These are phyloP conservation scores for Periconia sp. DNA, from an alignment of 2,329 filamentous ascomycete genomes.

Conservation along the genomic window DNA sequence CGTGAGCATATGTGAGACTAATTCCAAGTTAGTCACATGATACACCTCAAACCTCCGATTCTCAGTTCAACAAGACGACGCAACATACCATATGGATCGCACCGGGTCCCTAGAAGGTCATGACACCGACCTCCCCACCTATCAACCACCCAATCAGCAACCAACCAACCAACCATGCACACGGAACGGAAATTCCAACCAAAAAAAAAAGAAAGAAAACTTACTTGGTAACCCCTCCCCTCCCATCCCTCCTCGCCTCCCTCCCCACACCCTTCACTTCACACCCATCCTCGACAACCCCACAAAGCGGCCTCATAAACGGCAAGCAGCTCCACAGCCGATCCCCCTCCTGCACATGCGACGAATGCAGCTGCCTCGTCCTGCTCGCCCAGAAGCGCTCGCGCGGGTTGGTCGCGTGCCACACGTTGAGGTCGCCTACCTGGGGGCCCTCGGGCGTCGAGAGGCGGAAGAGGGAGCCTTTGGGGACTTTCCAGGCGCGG, in stretches of 20 bases:
- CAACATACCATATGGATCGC: slow-evolving; percentile 73
- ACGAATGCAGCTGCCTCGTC: slow-evolving; percentile 78
- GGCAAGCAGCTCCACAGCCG: slow-evolving; percentile 80
- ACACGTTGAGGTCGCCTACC: slow-evolving; percentile 84
- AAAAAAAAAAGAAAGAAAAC: no score
- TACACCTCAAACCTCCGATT: no score
- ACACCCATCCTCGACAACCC: slow-evolving; percentile 67
- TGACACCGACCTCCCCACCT: slow-evolving; percentile 73
- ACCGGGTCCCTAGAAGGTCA: slow-evolving; percentile 81
- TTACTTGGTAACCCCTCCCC: slow-evolving; percentile 55
- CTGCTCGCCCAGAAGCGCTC: slow-evolving; percentile 84
- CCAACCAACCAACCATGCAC: no score
- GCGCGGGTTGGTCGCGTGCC: slow-evolving; percentile 76
- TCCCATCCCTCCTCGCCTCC: slow-evolving; percentile 53
- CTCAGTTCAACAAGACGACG: no score
- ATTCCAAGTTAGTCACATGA: no score
- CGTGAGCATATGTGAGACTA: slow-evolving; percentile 73
- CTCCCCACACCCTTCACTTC: slow-evolving; percentile 63
- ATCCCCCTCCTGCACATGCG: slow-evolving; percentile 74
- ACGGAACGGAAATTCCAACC: no score
- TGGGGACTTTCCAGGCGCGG: slow-evolving; percentile 72
- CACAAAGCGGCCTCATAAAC: slow-evolving; percentile 76
- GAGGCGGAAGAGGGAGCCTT: slow-evolving; percentile 72
- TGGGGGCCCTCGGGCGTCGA: slow-evolving; percentile 79
- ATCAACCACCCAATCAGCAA: no score